Conservation (phyloP, 2,329 filamentous ascomycete genomes). For the Aspergillus ochraceus region DNA sequence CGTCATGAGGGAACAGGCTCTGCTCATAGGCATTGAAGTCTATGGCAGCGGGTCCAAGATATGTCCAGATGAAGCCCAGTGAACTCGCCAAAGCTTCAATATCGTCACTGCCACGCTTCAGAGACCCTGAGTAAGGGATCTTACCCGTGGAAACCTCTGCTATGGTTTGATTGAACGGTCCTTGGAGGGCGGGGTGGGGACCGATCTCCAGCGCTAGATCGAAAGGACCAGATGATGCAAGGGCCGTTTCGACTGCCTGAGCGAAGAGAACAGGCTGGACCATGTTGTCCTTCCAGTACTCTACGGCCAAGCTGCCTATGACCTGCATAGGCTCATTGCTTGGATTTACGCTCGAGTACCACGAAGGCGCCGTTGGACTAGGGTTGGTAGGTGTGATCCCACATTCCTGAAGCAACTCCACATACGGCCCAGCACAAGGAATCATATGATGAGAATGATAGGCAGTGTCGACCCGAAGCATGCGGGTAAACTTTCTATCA, state of each 20-base stretch:
- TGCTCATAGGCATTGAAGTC: background rate
- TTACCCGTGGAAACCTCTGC: background rate
- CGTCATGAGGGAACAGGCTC: background rate
- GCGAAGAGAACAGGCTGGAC: background rate
- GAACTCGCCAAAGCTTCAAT: background rate
- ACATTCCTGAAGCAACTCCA: background rate
- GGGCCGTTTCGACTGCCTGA: background rate
- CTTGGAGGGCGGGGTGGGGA: background rate
- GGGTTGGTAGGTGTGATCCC: background rate
- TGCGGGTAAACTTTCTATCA: background rate
- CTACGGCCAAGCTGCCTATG: background rate
- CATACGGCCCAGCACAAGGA: background rate
- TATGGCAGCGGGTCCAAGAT: background rate
- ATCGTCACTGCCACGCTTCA: background rate
- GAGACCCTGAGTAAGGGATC: background rate
- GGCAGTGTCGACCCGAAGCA: background rate
- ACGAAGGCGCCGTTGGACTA: background rate
- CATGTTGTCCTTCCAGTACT: constrained; percentile 3
- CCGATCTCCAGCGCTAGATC: background rate
- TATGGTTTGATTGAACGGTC: background rate
- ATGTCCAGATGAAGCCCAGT: background rate
- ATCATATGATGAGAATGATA: constrained; percentile 4
- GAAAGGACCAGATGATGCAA: background rate
- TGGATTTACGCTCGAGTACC: background rate
- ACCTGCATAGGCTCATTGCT: background rate